phyloP scores from a whole-genome alignment of 2,329 filamentous ascomycete species.

The Monosporascus sp. region DNA sequence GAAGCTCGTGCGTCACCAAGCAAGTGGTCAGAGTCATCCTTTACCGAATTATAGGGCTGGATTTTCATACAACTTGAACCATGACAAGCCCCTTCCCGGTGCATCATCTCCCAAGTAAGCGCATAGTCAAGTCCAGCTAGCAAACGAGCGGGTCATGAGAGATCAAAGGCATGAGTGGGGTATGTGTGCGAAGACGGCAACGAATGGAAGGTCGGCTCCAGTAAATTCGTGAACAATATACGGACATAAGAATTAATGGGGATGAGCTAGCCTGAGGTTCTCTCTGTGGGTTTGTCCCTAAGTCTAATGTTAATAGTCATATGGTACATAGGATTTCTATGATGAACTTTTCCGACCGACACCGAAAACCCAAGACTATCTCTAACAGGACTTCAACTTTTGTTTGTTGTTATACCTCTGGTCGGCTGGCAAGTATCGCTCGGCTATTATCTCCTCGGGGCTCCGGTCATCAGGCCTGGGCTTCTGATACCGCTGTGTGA shows the following conservation, averaged over 20 bases:
- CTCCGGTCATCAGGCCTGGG: slow-evolving; percentile 34
- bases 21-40: no score
- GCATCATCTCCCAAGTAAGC: no score
- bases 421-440: slow-evolving; percentile 23
- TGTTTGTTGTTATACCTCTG: slow-evolving; percentile 33
- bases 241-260: background rate
- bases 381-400: slow-evolving; percentile 33
- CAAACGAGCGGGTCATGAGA: no score
- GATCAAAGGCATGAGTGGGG: no score
- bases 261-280: background rate
- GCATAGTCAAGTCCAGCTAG: no score
- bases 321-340: background rate
- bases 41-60: no score
- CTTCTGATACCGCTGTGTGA: slow-evolving; percentile 48
- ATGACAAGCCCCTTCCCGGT: no score
- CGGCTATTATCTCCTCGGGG: slow-evolving; percentile 29
- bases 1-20: no score
- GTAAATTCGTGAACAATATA: background rate
- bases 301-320: background rate
- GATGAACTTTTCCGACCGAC: background rate
- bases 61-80: no score
- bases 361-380: background rate
- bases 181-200: no score
- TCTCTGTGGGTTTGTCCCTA: background rate
- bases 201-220: no score